These are phyloP conservation scores for Cytospora schulzeri DNA, from an alignment of 2,329 filamentous ascomycete species.

Conservation along the genomic window DNA sequence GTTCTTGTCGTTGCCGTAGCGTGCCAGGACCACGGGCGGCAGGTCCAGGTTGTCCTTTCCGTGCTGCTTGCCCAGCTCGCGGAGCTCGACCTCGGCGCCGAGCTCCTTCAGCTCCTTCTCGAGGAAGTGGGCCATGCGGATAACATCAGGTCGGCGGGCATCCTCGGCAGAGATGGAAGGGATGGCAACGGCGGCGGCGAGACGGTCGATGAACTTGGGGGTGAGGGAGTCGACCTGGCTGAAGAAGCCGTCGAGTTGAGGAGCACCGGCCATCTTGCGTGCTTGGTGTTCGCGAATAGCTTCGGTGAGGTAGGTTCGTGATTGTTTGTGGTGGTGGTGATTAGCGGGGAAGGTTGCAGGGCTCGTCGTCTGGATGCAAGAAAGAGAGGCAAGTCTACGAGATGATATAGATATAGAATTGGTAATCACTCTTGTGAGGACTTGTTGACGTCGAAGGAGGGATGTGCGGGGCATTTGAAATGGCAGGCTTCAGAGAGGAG, in stretches of 20 bases:
- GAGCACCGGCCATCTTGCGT: slow-evolving; percentile 71
- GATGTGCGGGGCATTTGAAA: slow-evolving; percentile 50
- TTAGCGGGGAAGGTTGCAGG: not conserved
- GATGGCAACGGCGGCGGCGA: slow-evolving; percentile 91
- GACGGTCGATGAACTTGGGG: slow-evolving; percentile 82
- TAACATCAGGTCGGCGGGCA: slow-evolving; percentile 83
- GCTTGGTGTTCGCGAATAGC: slow-evolving; percentile 60
- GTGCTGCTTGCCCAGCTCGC: slow-evolving; percentile 87
- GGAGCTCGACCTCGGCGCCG: slow-evolving; percentile 84
- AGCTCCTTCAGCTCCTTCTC: slow-evolving; percentile 79
- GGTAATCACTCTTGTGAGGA: slow-evolving; percentile 15
- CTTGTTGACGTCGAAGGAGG: slow-evolving; percentile 33
- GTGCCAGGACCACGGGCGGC: slow-evolving; percentile 86
- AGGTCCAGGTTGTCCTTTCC: slow-evolving; percentile 88
- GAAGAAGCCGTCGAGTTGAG: slow-evolving; percentile 89
- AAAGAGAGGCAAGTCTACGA: slow-evolving; percentile 24
- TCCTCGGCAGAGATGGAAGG: slow-evolving; percentile 94
- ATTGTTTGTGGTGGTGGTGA: slow-evolving; percentile 4
- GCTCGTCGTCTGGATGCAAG: slow-evolving; percentile 7
- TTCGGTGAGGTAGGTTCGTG: slow-evolving; percentile 54
- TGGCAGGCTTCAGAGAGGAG: slow-evolving; percentile 13
- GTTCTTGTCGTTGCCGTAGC: slow-evolving; percentile 88
- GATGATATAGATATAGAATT: slow-evolving; percentile 15
- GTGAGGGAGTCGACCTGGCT: slow-evolving; percentile 83
- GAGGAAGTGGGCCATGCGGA: slow-evolving; percentile 95